Evolutionary conservation across 1,139 yeast species (phyloP), one percentile per base, ranked within the genome.

Genomic region (Debaryomycetaceae sp.): DNA sequence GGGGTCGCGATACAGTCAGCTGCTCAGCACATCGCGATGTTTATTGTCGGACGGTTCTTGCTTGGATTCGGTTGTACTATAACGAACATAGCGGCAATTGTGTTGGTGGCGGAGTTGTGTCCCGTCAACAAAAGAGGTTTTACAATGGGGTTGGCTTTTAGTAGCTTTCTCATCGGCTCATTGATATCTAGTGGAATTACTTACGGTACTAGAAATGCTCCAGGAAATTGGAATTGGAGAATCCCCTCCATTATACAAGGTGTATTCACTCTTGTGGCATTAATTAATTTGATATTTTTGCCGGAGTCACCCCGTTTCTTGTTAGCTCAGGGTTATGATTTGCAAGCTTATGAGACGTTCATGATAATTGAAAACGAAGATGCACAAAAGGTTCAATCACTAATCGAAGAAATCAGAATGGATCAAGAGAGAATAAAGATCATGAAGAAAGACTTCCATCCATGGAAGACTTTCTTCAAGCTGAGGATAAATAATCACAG

Each of bases 191-290:
- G 34, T 34, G 24, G 33, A 20, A 24, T 40, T 1, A 40, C 43
- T 8, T 40, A 36, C 17, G 46, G 31, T 33, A 39, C 47, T 13
- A 39, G 52, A 44, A 45, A 51, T 40, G 40, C 42, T n/a, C 44
- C 50, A 20, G 57, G 56, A 6, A 45, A 46, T 35, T 53, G 55
- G 55, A 44, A 45, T 30, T 54, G 58, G 58, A 54, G 55, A 45
- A 42, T 49, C 33, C 58, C 57, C 8, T 53, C 56, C 3, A 48
- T 54, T 20, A 27, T 54, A n/a, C 57, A 53, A 41, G 48, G 34
- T 22, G 45, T 36, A 11, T 55, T 55, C 5, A 43, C 38, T 24
- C 1, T 51, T 17, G 8, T 51, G 30, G 54, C 54, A 11, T 11
- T 49, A 5, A 14, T 49, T 5, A 50, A 47, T 31, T 47, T 51